phyloP scores from a whole-genome alignment of 805 yeast genomes.

The Metschnikowia lachancei region DNA sequence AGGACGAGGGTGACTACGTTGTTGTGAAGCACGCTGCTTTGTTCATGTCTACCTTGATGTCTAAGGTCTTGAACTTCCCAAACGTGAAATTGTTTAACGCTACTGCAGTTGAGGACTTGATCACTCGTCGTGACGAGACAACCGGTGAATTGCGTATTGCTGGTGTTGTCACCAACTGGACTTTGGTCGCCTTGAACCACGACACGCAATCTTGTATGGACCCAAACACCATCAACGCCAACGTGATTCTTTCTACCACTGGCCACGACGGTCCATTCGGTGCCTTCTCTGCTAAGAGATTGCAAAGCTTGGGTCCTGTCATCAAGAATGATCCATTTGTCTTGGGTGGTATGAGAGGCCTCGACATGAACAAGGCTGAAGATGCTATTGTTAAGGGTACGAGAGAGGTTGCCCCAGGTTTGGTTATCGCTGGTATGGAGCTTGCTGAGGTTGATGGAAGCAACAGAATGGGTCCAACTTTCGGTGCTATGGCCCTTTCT shows the following conservation, averaged over 20 bases:
- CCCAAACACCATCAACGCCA: constrained; percentile 69
- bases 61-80: constrained; percentile 68
- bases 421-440: constrained; percentile 76
- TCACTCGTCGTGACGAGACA: constrained; percentile 59
- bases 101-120: constrained; percentile 76
- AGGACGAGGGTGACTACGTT: constrained; percentile 77
- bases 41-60: constrained; percentile 67
- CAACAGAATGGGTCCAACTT: constrained; percentile 83
- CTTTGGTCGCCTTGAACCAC: constrained; percentile 71
- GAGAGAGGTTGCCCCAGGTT: constrained; percentile 62
- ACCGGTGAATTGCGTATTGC: constrained; percentile 63
- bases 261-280: constrained; percentile 87
- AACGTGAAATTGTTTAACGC: constrained; percentile 77
- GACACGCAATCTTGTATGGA: constrained; percentile 80
- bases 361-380: constrained; percentile 76
- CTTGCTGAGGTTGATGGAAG: constrained; percentile 73
- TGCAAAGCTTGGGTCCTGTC: constrained; percentile 36
- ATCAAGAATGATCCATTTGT: constrained; percentile 28
- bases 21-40: constrained; percentile 80
- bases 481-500: constrained; percentile 76
- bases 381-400: constrained; percentile 71
- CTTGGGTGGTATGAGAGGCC: constrained; percentile 71
- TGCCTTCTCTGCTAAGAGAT: constrained; percentile 72
- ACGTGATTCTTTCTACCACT: constrained; percentile 66
- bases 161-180: constrained; percentile 84